Base-by-base conservation (phyloP, 2,329 filamentous ascomycete species). In the Beauveria sp. region DNA sequence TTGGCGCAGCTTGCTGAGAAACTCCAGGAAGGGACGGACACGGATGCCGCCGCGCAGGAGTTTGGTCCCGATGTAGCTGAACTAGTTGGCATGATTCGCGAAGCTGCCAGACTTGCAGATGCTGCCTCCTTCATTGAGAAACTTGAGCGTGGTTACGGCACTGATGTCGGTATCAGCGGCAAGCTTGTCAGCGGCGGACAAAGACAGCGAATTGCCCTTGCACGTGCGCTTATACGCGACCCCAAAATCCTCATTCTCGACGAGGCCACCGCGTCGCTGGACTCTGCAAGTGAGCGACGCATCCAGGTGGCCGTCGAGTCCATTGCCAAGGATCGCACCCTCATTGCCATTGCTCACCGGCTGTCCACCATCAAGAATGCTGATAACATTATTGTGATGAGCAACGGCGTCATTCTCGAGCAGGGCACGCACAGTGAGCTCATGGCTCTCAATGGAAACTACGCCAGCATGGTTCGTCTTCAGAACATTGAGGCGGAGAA, bases 361-460 rank as follows among this genome's bases (percentile, higher is more conserved):
- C 72, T 87, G 2, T 84, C 81, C 0, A 86, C 84, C 0, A 84
- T 86, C 63, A 81, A 80, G 66, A 79, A 84, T 58, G 86, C 87
- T 0, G 84, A 90, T 66, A 82, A 84, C 63, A 89, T 90, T 61
- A 76, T 89, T 22, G 86, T 90, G 20, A 78, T 89, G 69, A 78
- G 82, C 16, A 75, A 80, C 59, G 87, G 87, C 0, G 71, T 78
- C 53, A 79, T 87, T 3, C 75, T 86, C 12, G 87, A 90, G 69
- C 77, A 86, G 67, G 87, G 87, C 0, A 84, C 79, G 0, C 86
- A 90, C 61, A 75, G 83, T 3, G 79, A 85, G 57, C 76, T 90
- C 2, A 75, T 89, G 63, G 70, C 74, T 2, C 71, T 76, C 12
- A 70, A 83, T 6, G 72, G 76, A 14, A 71, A 83, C 5, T 87